phyloP scores from a whole-genome alignment of 331 rosid genomes.

The Acacia concinna region DNA sequence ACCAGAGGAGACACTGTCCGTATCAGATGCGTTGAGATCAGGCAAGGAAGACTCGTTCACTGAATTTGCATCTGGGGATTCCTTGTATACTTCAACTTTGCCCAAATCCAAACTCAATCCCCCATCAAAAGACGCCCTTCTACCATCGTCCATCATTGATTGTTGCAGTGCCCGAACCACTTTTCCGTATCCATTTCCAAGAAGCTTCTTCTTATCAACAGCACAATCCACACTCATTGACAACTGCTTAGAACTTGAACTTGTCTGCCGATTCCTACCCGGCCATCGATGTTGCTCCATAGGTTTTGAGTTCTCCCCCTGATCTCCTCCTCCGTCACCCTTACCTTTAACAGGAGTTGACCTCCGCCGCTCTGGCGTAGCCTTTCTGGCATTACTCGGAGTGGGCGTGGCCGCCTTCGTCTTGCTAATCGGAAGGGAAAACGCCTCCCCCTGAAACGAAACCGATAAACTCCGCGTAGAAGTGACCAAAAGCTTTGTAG shows the following conservation, averaged over 20 bases:
- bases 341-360: constrained; percentile 55
- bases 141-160: constrained; percentile 55
- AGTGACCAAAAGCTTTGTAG: constrained; percentile 80
- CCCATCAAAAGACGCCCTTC: constrained; percentile 82
- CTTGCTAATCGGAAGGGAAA: constrained; percentile 95
- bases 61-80: constrained; percentile 52
- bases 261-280: constrained; percentile 54
- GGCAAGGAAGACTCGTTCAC: constrained; percentile 56
- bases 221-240: constrained; percentile 69
- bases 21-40: constrained; percentile 92
- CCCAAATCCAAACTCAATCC: constrained; percentile 91
- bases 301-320: constrained; percentile 78
- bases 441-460: constrained; percentile 94
- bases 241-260: constrained; percentile 43
- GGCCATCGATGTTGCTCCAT: constrained; percentile 96
- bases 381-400: constrained; percentile 55
- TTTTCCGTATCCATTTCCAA: constrained; percentile 74
- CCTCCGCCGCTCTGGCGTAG: constrained; percentile 89
- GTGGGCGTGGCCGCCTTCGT: constrained; percentile 57
- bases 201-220: constrained; percentile 48
- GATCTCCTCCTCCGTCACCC: constrained; percentile 41
- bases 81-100: constrained; percentile 55
- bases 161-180: constrained; percentile 71
- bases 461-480: constrained; percentile 94
- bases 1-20: constrained; percentile 96